Evolutionary conservation across 2,329 filamentous ascomycete genomes (phyloP), one percentile per base, ranked within the genome.

Genomic region (Talaromyces atroroseus): DNA sequence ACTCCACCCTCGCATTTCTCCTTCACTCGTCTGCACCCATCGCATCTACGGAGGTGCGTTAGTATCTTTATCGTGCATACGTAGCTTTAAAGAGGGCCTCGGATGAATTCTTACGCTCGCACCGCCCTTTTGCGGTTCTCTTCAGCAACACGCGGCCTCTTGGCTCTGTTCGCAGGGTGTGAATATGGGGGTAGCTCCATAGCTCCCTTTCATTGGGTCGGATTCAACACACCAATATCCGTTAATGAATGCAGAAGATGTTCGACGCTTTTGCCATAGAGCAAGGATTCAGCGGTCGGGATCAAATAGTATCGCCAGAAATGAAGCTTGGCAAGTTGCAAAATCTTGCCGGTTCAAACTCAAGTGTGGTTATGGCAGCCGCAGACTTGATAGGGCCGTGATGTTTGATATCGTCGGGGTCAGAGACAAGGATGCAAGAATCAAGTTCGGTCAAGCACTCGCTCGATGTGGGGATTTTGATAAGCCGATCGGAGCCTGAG

Each of bases 1-100:
- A 80, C 71, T 50, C 79, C 80, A 48, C 80, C 80, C 61, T 82
- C 79, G 62, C 80, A 82, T 67, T 81, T 81, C 65, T 82, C 80
- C 63, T 82, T 82, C 57, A 79, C 74, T 59, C 78, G 74, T 58
- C 80, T 78, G 65, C 79, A 82, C 52, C 76, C 77, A 63, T 81
- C 78, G 63, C 80, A 82, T 58, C 80, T 82, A 56, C 34, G 52
- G 24, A 14, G 3, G 4, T 14, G 16, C n/a, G 26, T 51, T 14
- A 44, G 18, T 23, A 21, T 44, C 21, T 40, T 20, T 7, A n/a
- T 21, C 18, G 3, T 16, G 34, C 50, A 23, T 21, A 14, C 21
- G 23, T 23, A 58, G 45, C 18, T 46, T 46, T 23, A 46, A n/a
- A 12, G 36, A 46, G 23, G 44, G 21, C 11, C 12, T 34, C 36